Evolutionary conservation across 495 filamentous ascomycete species (phyloP).

Genomic region (Penicillium roqueforti): DNA sequence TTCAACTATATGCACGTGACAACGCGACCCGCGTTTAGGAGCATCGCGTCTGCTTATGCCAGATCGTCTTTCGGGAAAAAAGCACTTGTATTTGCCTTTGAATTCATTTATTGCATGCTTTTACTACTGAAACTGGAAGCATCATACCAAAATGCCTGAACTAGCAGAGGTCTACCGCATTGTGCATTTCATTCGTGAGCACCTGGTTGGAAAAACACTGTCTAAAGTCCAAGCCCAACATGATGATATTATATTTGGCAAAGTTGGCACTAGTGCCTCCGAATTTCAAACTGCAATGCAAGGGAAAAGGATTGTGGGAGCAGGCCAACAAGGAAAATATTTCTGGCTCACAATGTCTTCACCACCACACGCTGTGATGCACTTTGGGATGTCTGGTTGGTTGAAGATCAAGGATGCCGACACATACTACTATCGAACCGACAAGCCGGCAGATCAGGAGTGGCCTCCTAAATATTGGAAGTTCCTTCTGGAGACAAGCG

Average conservation of each 20-base stretch:
- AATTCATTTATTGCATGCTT: slow-evolving; percentile 1
- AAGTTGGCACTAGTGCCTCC: slow-evolving; percentile 70
- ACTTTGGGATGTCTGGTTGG: slow-evolving; percentile 90
- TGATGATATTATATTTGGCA: slow-evolving; percentile 80
- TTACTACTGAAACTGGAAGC: background rate
- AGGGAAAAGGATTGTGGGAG: slow-evolving; percentile 71
- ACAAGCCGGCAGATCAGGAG: slow-evolving; percentile 53
- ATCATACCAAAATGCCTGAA: slow-evolving; percentile 62
- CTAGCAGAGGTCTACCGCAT: slow-evolving; percentile 83
- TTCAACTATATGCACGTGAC: background rate
- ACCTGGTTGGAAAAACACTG: slow-evolving; percentile 80
- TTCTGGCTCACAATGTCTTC: slow-evolving; percentile 78
- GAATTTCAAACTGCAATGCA: slow-evolving; percentile 68
- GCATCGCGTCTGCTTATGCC: background rate
- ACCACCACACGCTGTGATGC: slow-evolving; percentile 84
- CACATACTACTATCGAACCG: slow-evolving; percentile 71
- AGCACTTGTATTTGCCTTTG: background rate
- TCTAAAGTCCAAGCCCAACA: slow-evolving; percentile 64
- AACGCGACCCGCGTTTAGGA: background rate
- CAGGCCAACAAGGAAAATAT: slow-evolving; percentile 89
- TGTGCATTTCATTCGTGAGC: slow-evolving; percentile 74
- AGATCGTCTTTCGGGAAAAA: background rate
- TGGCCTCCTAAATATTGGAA: slow-evolving; percentile 95
- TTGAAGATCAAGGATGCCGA: slow-evolving; percentile 74
- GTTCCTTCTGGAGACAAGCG: slow-evolving; percentile 66